A percentile compares a stretch with the other conserved stretches of the same genome.
Evolutionary conservation across 331 rosid genomes (phyloP).

Genomic region (Saraca asoca): DNA sequence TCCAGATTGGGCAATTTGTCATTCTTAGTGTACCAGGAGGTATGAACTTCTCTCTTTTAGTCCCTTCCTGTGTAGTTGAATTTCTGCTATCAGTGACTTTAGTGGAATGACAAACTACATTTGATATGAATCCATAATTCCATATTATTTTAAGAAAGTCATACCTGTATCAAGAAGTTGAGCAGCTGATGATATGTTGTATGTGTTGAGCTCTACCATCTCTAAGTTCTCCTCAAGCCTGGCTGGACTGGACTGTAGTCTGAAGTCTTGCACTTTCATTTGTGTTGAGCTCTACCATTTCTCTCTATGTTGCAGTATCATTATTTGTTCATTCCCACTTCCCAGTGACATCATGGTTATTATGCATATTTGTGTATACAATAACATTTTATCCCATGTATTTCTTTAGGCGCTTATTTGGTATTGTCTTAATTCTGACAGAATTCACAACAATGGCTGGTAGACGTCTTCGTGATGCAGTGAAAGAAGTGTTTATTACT

Average conservation of each 20-base stretch:
- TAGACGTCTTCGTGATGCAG: slow-evolving; percentile 85
- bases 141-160: not conserved
- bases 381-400: not conserved
- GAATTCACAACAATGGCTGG: slow-evolving; percentile 97
- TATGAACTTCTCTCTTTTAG: slow-evolving; percentile 40
- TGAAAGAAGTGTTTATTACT: slow-evolving; percentile 54
- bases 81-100: slow-evolving; percentile 10
- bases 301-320: not conserved
- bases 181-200: slow-evolving; percentile 1
- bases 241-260: slow-evolving; percentile 6
- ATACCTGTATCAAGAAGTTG: slow-evolving; percentile 12
- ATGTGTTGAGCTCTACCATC: slow-evolving; percentile 15
- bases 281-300: slow-evolving; percentile 10
- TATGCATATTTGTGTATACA: not conserved
- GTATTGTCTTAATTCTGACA: slow-evolving; percentile 39
- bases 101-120: slow-evolving; percentile 18
- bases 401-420: slow-evolving; percentile 27
- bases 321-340: not conserved
- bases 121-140: not conserved
- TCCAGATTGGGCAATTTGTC: slow-evolving; percentile 72
- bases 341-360: not conserved
- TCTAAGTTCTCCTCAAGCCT: not conserved
- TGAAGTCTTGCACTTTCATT: not conserved
- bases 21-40: slow-evolving; percentile 93
- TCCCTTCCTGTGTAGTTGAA: slow-evolving; percentile 10